Conservation (phyloP, 2,329 filamentous ascomycete genomes). For the Grosmannia clavigera region DNA sequence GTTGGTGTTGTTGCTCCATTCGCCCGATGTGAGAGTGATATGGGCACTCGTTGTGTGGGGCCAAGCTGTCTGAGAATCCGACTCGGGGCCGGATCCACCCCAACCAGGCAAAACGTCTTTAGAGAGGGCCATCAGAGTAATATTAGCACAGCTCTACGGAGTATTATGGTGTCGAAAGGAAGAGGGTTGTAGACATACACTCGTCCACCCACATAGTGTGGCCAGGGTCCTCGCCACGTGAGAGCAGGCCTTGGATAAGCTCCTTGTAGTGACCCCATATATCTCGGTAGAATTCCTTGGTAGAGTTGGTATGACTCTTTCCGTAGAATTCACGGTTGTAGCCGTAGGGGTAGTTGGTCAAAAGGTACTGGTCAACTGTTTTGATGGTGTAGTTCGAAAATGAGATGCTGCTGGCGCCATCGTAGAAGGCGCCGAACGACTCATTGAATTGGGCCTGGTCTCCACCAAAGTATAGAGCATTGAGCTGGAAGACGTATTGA, state of each 20-base stretch:
- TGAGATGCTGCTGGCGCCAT: conserved; percentile 1
- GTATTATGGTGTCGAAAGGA: neutral
- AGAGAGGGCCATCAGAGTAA: neutral
- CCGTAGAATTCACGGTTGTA: conserved; percentile 4
- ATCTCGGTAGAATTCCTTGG: neutral
- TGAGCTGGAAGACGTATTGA: conserved; percentile 2
- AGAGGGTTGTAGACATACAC: neutral
- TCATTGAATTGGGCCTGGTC: neutral
- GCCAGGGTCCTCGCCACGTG: neutral
- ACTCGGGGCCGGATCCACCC: neutral
- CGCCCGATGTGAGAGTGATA: conserved; percentile 1
- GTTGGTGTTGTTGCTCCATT: conserved; percentile 2
- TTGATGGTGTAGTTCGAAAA: neutral
- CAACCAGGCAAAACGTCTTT: neutral
- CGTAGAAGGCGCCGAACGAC: neutral
- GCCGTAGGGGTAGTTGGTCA: conserved; percentile 2
- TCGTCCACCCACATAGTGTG: conserved; percentile 3
- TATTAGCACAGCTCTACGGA: neutral
- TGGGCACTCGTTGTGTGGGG: neutral
- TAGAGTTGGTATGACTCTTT: conserved; percentile 3
- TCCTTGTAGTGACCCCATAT: neutral
- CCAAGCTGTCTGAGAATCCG: conserved; percentile 1
- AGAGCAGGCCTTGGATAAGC: conserved; percentile 1
- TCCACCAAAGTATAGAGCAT: conserved; percentile 2
- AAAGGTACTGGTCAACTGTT: conserved; percentile 2